Evolutionary conservation across 495 filamentous ascomycete genomes (phyloP).

Genomic region (Talaromyces ruber): DNA sequence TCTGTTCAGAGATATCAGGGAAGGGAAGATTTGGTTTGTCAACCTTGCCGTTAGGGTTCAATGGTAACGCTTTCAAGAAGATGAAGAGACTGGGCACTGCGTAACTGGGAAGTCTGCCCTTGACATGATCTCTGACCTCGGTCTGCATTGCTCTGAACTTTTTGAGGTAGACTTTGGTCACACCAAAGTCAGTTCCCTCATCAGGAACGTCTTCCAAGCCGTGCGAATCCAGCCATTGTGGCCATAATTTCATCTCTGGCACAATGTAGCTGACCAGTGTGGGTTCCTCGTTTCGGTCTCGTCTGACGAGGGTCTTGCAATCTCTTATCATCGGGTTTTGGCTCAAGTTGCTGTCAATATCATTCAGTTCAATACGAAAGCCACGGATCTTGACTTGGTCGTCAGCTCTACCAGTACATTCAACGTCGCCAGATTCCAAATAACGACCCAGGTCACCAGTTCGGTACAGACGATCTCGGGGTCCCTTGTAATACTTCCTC

Average conservation of each 20-base stretch:
- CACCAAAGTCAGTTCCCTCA: slow-evolving; percentile 5
- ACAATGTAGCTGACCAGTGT: slow-evolving; percentile 88
- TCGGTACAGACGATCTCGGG: slow-evolving; percentile 78
- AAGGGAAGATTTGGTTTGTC: slow-evolving; percentile 88
- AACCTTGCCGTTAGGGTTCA: slow-evolving; percentile 94
- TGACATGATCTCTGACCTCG: slow-evolving; percentile 67
- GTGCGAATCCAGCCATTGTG: slow-evolving; percentile 51
- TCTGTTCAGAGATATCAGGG: slow-evolving; percentile 64
- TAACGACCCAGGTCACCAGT: slow-evolving; percentile 78
- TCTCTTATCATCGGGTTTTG: slow-evolving; percentile 75
- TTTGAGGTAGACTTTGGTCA: slow-evolving; percentile 27
- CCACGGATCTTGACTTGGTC: slow-evolving; percentile 93
- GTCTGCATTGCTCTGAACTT: slow-evolving; percentile 60
- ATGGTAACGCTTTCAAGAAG: slow-evolving; percentile 67
- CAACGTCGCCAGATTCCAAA: slow-evolving; percentile 62
- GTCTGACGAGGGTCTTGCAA: slow-evolving; percentile 76
- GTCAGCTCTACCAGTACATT: slow-evolving; percentile 72
- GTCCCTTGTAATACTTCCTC: slow-evolving; percentile 72
- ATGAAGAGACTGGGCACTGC: slow-evolving; percentile 78
- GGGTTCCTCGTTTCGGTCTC: slow-evolving; percentile 86
- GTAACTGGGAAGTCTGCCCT: slow-evolving; percentile 67
- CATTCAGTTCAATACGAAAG: slow-evolving; percentile 89
- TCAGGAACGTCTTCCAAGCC: slow-evolving; percentile 38
- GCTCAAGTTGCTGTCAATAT: slow-evolving; percentile 81
- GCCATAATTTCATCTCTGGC: slow-evolving; percentile 68